Percentiles rank a stretch among this genome's conserved stretches.
These are phyloP conservation scores for Magnusiomyces sp. DNA, from an alignment of 1,139 yeast genomes.

Conservation along the genomic window DNA sequence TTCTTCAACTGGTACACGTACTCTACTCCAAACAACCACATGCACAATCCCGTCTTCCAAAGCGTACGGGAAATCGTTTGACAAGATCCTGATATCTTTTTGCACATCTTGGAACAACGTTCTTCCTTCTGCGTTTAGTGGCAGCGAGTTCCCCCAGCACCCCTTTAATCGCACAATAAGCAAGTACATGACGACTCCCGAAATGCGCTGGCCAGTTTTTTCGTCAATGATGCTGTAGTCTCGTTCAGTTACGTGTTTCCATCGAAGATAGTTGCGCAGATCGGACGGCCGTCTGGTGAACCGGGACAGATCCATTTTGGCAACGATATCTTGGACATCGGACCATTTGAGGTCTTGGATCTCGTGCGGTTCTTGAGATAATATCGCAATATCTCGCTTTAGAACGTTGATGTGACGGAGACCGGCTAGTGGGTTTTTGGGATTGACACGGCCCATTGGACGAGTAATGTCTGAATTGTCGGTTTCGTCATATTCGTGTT, in stretches of 20 bases:
- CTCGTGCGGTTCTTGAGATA: neutral
- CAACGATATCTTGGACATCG: conserved; percentile 5
- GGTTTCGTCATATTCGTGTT: neutral
- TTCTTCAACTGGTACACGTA: conserved; percentile 27
- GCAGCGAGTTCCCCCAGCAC: conserved; percentile 3
- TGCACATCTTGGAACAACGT: conserved; percentile 19
- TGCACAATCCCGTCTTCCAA: conserved; percentile 32
- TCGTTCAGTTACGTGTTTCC: conserved; percentile 24
- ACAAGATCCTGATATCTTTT: conserved; percentile 30
- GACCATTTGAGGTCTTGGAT: conserved; percentile 11
- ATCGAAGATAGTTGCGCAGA: conserved; percentile 25
- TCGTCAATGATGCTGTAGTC: conserved; percentile 18
- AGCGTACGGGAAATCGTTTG: conserved; percentile 37
- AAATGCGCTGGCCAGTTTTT: neutral
- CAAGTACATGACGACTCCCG: conserved; percentile 2
- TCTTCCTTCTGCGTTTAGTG: conserved; percentile 13
- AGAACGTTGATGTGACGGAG: conserved; percentile 12
- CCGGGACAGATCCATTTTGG: conserved; percentile 21
- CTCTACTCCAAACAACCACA: conserved; percentile 36
- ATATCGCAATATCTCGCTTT: conserved; percentile 10
- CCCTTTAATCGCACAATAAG: neutral
- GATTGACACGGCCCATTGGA: conserved; percentile 8
- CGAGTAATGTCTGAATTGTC: neutral
- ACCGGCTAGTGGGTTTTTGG: conserved; percentile 9
- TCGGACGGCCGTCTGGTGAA: conserved; percentile 31